Percentiles rank a stretch among this genome's conserved stretches.
Evolutionary conservation across 2,329 filamentous ascomycete species (phyloP).

Genomic region (Trichophyton benhamiae): DNA sequence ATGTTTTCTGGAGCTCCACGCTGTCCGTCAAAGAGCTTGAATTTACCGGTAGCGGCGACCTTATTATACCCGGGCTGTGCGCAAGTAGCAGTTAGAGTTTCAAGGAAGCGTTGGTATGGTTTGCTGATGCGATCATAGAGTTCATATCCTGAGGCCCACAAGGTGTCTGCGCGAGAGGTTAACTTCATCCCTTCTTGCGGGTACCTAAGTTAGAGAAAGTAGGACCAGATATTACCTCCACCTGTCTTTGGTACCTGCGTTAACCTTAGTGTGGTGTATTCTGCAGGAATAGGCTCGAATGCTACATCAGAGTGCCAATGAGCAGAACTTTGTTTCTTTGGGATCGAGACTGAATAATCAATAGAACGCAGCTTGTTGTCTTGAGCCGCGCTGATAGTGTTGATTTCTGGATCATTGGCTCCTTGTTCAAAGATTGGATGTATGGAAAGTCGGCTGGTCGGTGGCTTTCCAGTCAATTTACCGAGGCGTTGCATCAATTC

Average conservation of each 20-base stretch:
- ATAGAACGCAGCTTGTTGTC: conserved; percentile 30
- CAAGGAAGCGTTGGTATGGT: conserved; percentile 29
- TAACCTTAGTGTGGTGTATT: conserved; percentile 38
- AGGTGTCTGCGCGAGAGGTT: conserved; percentile 22
- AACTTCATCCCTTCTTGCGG: no score
- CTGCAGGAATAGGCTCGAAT: conserved; percentile 37
- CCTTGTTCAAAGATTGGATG: conserved; percentile 38
- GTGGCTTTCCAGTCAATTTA: conserved; percentile 37
- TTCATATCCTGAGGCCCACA: conserved; percentile 35
- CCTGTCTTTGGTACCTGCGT: conserved; percentile 32
- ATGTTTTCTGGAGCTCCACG: conserved; percentile 46
- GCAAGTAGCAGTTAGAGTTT: conserved; percentile 29
- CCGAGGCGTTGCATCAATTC: conserved; percentile 39
- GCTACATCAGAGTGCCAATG: conserved; percentile 41
- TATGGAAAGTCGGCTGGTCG: conserved; percentile 34
- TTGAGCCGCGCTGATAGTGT: conserved; percentile 35
- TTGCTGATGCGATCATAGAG: conserved; percentile 31
- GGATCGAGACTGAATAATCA: conserved; percentile 15
- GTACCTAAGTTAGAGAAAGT: no score
- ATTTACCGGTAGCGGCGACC: conserved; percentile 21
- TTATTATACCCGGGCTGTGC: conserved; percentile 22
- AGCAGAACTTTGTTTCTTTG: conserved; percentile 22
- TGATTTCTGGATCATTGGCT: conserved; percentile 38
- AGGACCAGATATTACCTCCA: conserved; percentile 22
- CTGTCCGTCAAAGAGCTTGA: conserved; percentile 20